phyloP scores from a whole-genome alignment of 805 yeast genomes.

The Metschnikowia lochheadii region DNA sequence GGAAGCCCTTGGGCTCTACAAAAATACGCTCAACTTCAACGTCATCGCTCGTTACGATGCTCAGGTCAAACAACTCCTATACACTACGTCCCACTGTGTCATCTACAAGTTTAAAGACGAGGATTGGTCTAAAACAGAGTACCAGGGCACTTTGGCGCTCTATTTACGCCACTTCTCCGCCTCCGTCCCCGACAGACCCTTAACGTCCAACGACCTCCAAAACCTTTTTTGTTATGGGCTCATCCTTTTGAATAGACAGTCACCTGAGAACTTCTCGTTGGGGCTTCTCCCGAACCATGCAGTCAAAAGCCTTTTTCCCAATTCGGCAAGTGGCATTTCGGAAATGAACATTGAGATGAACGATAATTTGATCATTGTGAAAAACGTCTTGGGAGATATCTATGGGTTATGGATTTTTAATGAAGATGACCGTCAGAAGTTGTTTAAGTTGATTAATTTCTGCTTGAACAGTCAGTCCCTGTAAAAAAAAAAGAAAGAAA shows the following conservation, averaged over 20 bases:
- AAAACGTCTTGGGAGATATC: slow-evolving; percentile 63
- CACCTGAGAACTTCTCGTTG: slow-evolving; percentile 66
- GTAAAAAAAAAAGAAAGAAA: neutral
- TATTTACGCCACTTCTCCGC: slow-evolving; percentile 49
- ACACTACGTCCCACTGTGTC: slow-evolving; percentile 68
- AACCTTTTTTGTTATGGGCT: slow-evolving; percentile 61
- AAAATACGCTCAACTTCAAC: slow-evolving; percentile 67
- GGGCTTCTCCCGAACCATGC: slow-evolving; percentile 60
- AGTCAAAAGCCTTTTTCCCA: slow-evolving; percentile 41
- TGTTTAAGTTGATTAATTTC: slow-evolving; percentile 44
- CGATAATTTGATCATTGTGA: slow-evolving; percentile 66
- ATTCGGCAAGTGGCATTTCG: slow-evolving; percentile 29
- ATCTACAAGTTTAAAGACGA: slow-evolving; percentile 58
- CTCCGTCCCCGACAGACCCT: slow-evolving; percentile 17
- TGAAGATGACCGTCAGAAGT: slow-evolving; percentile 57
- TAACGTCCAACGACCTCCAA: slow-evolving; percentile 26
- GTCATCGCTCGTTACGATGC: slow-evolving; percentile 78
- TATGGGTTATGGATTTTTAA: slow-evolving; percentile 79
- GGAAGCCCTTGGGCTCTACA: slow-evolving; percentile 55
- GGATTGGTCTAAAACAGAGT: slow-evolving; percentile 70
- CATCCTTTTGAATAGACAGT: slow-evolving; percentile 61
- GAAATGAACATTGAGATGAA: slow-evolving; percentile 64
- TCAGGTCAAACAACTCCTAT: slow-evolving; percentile 59
- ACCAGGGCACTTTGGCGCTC: slow-evolving; percentile 65
- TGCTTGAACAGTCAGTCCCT: slow-evolving; percentile 34